Evolutionary conservation across 2,329 filamentous ascomycete genomes (phyloP).

Genomic region (Annulohypoxylon truncatum): DNA sequence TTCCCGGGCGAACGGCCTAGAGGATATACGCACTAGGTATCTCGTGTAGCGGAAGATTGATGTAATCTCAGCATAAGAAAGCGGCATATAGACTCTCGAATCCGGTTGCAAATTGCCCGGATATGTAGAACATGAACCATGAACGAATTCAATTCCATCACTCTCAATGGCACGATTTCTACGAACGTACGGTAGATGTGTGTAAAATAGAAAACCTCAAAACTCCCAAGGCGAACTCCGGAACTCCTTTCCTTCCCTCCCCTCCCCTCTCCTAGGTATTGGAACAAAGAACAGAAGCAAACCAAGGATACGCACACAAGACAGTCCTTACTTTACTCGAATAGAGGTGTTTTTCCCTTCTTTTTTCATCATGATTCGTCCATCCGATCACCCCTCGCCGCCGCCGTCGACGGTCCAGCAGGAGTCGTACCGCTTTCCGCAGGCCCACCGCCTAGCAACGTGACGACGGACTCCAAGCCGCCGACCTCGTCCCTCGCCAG

Average conservation of each 20-base stretch:
- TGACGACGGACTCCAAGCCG: constrained; percentile 64
- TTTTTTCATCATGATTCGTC: constrained; percentile 44
- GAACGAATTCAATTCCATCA: background rate
- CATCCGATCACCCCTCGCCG: constrained; percentile 39
- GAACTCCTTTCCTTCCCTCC: constrained; percentile 31
- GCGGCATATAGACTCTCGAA: background rate
- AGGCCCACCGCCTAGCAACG: constrained; percentile 55
- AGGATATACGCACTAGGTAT: background rate
- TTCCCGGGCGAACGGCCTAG: too few species aligned
- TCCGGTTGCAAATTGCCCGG: background rate
- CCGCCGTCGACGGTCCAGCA: constrained; percentile 1
- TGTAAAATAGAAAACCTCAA: background rate
- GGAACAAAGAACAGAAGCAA: background rate
- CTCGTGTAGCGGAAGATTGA: background rate
- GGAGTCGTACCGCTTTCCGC: constrained; percentile 4
- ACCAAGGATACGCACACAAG: background rate
- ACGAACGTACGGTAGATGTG: background rate
- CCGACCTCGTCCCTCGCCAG: constrained; percentile 66
- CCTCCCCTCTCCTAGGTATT: constrained; percentile 17
- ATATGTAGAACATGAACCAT: background rate
- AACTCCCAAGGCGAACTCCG: constrained; percentile 20
- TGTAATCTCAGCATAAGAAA: background rate
- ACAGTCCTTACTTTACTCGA: background rate
- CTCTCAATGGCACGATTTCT: background rate
- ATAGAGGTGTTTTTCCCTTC: background rate